Percentiles rank a stretch among this genome's conserved stretches.
These are phyloP conservation scores for Neobulgaria alba DNA, from an alignment of 2,329 filamentous ascomycete species.

Conservation along the genomic window DNA sequence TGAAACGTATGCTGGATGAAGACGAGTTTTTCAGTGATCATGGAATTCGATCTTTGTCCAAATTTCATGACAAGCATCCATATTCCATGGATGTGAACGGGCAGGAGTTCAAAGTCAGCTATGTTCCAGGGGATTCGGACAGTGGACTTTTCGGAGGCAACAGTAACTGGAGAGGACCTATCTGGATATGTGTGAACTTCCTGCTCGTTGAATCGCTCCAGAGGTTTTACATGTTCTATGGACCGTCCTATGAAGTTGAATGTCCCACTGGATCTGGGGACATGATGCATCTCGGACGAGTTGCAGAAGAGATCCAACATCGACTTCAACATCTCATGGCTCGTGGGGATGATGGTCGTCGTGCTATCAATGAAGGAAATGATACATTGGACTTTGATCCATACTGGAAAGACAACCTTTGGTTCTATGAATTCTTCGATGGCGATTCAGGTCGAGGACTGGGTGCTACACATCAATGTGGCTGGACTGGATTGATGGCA, in stretches of 20 bases:
- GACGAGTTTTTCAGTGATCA: slow-evolving; percentile 86
- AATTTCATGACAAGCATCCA: slow-evolving; percentile 81
- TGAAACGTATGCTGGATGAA: slow-evolving; percentile 88
- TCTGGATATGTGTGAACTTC: slow-evolving; percentile 96
- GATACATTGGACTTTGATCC: slow-evolving; percentile 85
- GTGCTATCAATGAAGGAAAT: slow-evolving; percentile 79
- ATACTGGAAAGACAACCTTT: slow-evolving; percentile 87
- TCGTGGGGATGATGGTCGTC: slow-evolving; percentile 72
- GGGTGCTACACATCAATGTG: slow-evolving; percentile 88
- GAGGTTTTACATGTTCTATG: slow-evolving; percentile 94
- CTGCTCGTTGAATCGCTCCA: slow-evolving; percentile 89
- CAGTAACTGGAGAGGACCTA: slow-evolving; percentile 94
- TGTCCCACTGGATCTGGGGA: slow-evolving; percentile 91
- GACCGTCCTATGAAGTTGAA: slow-evolving; percentile 78
- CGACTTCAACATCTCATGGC: slow-evolving; percentile 87
- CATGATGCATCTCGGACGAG: slow-evolving; percentile 90
- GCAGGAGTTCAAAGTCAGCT: slow-evolving; percentile 77
- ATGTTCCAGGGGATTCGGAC: slow-evolving; percentile 93
- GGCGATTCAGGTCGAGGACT: slow-evolving; percentile 83
- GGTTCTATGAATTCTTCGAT: slow-evolving; percentile 98
- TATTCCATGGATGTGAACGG: slow-evolving; percentile 95
- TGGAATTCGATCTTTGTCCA: slow-evolving; percentile 86
- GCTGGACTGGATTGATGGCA: slow-evolving; percentile 91
- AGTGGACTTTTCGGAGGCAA: slow-evolving; percentile 93
- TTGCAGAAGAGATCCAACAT: slow-evolving; percentile 92